A percentile compares a stretch with the other conserved stretches of the same genome.
Evolutionary conservation across 768 basidiomycete genomes (phyloP).

Genomic region (Mycena kentingensis): DNA sequence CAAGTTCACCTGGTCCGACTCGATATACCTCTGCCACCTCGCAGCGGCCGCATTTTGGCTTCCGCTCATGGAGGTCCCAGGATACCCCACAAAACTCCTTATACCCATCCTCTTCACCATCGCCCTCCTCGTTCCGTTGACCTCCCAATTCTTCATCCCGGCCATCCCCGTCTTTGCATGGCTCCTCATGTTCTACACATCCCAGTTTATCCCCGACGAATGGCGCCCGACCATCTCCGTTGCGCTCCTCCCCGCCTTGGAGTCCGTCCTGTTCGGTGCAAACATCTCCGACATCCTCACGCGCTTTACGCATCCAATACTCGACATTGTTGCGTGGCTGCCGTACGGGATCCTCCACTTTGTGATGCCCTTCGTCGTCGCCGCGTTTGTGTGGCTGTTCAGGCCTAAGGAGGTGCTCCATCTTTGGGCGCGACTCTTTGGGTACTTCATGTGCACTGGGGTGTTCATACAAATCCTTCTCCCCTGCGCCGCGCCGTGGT

Average conservation of each 20-base stretch:
- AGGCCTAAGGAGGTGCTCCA: conserved; percentile 77
- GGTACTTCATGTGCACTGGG: conserved; percentile 89
- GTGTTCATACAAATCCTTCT: conserved; percentile 87
- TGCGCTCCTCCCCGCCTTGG: conserved; percentile 90
- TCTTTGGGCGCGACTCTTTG: conserved; percentile 85
- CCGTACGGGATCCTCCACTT: conserved; percentile 98
- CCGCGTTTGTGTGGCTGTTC: conserved; percentile 87
- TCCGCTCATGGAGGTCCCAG: conserved; percentile 66
- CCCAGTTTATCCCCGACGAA: conserved; percentile 76
- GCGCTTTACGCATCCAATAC: conserved; percentile 86
- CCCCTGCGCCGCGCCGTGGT: conserved; percentile 96
- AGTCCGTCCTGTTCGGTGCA: conserved; percentile 93
- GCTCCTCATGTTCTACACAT: conserved; percentile 84
- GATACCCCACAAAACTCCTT: conserved; percentile 70
- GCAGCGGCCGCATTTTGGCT: conserved; percentile 71
- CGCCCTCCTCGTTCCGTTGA: conserved; percentile 79
- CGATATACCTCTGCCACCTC: conserved; percentile 65
- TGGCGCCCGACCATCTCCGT: conserved; percentile 88
- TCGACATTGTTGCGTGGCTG: conserved; percentile 94
- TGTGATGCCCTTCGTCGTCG: conserved; percentile 81
- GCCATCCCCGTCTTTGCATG: conserved; percentile 86
- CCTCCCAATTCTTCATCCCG: conserved; percentile 88
- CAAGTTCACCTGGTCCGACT: conserved; percentile 57
- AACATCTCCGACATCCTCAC: conserved; percentile 98
- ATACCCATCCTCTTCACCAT: conserved; percentile 73